Evolutionary conservation across 192 early-diverging fungal genomes (phyloP).

Genomic region (Mortierella claussenii): DNA sequence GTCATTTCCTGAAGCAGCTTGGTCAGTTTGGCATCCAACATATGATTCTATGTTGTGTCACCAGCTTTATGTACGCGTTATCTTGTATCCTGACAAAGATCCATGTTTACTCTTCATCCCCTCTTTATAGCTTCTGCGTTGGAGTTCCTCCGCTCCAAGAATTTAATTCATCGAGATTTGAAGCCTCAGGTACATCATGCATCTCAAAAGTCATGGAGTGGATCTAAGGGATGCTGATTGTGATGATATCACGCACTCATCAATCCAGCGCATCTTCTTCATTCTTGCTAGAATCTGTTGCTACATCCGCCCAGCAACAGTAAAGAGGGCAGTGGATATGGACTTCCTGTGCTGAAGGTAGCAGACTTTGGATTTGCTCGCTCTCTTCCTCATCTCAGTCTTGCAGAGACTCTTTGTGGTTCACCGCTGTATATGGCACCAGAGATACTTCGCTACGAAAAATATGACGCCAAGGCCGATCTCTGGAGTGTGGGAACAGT

Average conservation of each 20-base stretch:
- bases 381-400: constrained; percentile 79
- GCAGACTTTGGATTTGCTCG: constrained; percentile 99
- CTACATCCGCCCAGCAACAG: constrained; percentile 68
- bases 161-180: constrained; percentile 95
- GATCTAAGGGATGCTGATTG: not conserved
- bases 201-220: too few species aligned
- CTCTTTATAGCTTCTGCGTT: constrained; percentile 76
- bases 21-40: constrained; percentile 59
- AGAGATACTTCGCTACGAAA: constrained; percentile 88
- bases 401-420: constrained; percentile 96
- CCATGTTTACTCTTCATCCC: too few species aligned
- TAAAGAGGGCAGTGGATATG: constrained; percentile 60
- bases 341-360: constrained; percentile 86
- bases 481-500: constrained; percentile 97
- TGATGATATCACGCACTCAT: not conserved
- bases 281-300: constrained; percentile 74
- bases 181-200: constrained; percentile 86
- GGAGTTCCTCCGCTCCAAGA: constrained; percentile 85
- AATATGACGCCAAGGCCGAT: constrained; percentile 95
- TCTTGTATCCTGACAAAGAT: too few species aligned
- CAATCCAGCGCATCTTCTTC: not conserved
- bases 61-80: too few species aligned
- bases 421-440: constrained; percentile 97
- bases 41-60: too few species aligned
- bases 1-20: constrained; percentile 88